Evolutionary conservation across 2,329 filamentous ascomycete genomes (phyloP), one percentile per base, ranked within the genome.

Genomic region (Drechslerella coelobrocha): DNA sequence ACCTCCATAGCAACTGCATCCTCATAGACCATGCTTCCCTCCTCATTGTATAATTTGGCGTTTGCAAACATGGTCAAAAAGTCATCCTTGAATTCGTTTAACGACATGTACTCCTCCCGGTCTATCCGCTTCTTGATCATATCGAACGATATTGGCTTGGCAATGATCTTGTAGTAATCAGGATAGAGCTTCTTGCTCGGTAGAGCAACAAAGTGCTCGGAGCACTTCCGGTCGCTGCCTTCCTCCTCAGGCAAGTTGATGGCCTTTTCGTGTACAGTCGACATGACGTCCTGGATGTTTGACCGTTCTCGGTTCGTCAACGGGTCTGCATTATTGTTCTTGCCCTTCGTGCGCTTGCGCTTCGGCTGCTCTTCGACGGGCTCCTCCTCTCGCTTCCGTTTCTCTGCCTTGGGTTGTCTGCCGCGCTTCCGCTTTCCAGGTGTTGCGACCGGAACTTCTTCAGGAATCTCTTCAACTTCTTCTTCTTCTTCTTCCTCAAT

Each of bases 1-100:
- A 96, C 92, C 84, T 96, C 90, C 80, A 99, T 97, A 60, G 89
- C 83, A 79, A 92, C 92, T 53, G 93, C 93, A 82, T 99, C 94
- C 76, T 90, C 85, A 81, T 92, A 97, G 59, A 99, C 84, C 76
- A 95, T 83, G 79, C 92, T 97, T 65, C 89, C 90, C 77, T 97
- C 94, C 80, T 99, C 95, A 77, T 99, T 99, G 83, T 96, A 99
- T 1, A 90, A 94, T 78, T 91, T 86, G 74, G 93, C 96, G 79
- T 99, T 99, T 78, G 85, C 87, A 78, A 92, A 94, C 79, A 99
- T 85, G 73, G 93, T 81, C 54, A 87, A 86, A 73, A 99, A 88
- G 77, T 99, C 95, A 74, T 85, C 86, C 61, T 87, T 85, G 83
- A 99, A 86, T 75, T 92, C 90, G 77, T 85, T 87, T 71, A 97